Evolutionary conservation across 2,329 filamentous ascomycete genomes (phyloP), one percentile per base, ranked within the genome.

Genomic region (Fusarium oxysporum): DNA sequence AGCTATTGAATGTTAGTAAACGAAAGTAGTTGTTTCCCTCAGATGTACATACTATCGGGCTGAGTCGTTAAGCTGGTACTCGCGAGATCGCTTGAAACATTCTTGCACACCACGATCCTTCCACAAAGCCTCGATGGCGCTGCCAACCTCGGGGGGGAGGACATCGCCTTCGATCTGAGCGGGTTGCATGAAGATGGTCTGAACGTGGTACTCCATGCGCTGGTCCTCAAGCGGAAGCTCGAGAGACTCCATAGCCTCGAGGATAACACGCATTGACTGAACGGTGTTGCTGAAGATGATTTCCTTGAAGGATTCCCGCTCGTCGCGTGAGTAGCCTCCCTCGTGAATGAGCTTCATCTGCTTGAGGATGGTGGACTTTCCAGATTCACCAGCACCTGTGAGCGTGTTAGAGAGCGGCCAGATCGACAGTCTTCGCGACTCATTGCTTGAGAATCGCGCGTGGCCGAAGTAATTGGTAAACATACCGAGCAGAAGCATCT

Each of bases 271-370:
- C 90, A 92, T 92, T 41, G 89, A 91, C 81, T 92, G 90, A 21
- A 92, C 89, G 3, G 89, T 91, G 82, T 92, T 92, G 84, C 88
- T 91, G 84, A 91, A 92, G 80, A 92, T 91, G 79, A 91, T 91
- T 78, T 92, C 90, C 82, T 92, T 91, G 86, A 92, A 92, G 10
- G 89, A 91, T 81, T 92, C 89, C 71, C 89, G 87, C 82, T 92
- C 90, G 76, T 98, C 96, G 83, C 96, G 93, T 71, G 96, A 98
- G 87, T 98, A 99, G 78, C 96, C 96, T 74, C 96, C 96, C 88
- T 99, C 96, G 84, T 99, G 94, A 80, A 99, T 99, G 80, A 99
- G 93, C 89, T 98, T 99, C 96, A 99, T 98, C 87, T 98, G 96
- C 87, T 98, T 98, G 75, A 98, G 90, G 71, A 98, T 96, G 8